Evolutionary conservation across 805 yeast species (phyloP).

Genomic region (Lipomyces yamanashiensis): DNA sequence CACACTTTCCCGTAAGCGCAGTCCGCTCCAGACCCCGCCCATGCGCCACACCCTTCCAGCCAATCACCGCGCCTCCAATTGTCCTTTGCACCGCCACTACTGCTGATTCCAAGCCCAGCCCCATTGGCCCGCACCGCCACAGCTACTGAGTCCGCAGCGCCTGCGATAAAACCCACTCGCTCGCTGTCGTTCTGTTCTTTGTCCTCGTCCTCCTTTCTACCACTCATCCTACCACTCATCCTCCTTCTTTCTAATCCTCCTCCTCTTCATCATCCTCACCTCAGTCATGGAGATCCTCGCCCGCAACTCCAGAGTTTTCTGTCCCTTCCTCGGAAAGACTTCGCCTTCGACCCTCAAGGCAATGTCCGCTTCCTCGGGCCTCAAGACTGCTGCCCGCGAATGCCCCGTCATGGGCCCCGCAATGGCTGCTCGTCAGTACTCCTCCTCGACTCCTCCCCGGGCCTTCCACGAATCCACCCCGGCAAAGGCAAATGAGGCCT

Average conservation of each 20-base stretch:
- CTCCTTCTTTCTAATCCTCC: background rate
- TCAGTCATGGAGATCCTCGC: slow-evolving; percentile 76
- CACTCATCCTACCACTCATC: background rate
- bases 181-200: background rate
- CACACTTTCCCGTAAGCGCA: background rate
- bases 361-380: slow-evolving; percentile 49
- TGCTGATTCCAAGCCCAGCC: background rate
- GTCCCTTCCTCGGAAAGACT: slow-evolving; percentile 76
- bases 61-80: slow-evolving; percentile 5
- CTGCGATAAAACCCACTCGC: background rate
- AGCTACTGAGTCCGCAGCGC: background rate
- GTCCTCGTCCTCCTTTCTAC: background rate
- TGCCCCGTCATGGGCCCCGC: slow-evolving; percentile 96
- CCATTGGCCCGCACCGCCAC: background rate
- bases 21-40: slow-evolving; percentile 6
- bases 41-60: slow-evolving; percentile 7
- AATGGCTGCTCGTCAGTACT: slow-evolving; percentile 46
- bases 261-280: background rate
- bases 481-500: slow-evolving; percentile 35
- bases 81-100: background rate
- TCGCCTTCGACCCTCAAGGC: slow-evolving; percentile 64
- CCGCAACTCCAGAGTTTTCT: slow-evolving; percentile 73
- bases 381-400: slow-evolving; percentile 61
- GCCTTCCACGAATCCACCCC: slow-evolving; percentile 32
- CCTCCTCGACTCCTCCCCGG: slow-evolving; percentile 33